Base-by-base conservation (phyloP, 306 rosid genomes). In the Lupinus albus region DNA sequence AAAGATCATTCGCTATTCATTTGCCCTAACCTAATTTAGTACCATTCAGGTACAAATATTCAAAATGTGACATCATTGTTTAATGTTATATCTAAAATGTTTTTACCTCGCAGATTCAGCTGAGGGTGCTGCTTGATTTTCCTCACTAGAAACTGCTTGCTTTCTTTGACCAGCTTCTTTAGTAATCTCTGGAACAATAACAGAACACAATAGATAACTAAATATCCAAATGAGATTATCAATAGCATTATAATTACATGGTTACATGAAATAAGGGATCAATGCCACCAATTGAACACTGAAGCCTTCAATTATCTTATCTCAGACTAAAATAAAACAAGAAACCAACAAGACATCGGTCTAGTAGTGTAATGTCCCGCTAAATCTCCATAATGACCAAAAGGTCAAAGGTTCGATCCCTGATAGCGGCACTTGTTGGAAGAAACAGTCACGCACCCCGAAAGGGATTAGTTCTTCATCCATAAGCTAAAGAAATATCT, bases 81-180 rank as follows among this genome's bases (percentile, higher is more conserved):
- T 4, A 72, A 42, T 25, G 38, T 53, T 39, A 20, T 15, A 55
- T 70, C 38, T 15, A 60, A 76, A 64, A 21, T 56, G 74, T 20
- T 33, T 33, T 76, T 35, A 92, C 98, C 96, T 92, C 35, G 49
- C 87, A 70, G 87, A 78, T 75, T 74, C 86, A 44, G 84, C 77
- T 32, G 85, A 67, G 46, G 81, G 49, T 72, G 85, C 86, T 51
- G 82, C 76, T 82, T 86, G 82, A 76, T 39, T 82, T 39, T 69
- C 77, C 77, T 79, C 87, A 55, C 52, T 72, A 36, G 83, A 45
- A 63, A 60, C 65, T 2, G 85, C 13, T 8, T 70, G 82, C 72
- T 86, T 84, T 80, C 68, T 81, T 78, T 79, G 85, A 73, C 72
- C 70, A 49, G 71, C 83, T 78, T 77, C 89, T 71, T 91, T 91